These are phyloP conservation scores for Arthroderma sp. DNA, from an alignment of 2,329 filamentous ascomycete species.

Conservation along the genomic window DNA sequence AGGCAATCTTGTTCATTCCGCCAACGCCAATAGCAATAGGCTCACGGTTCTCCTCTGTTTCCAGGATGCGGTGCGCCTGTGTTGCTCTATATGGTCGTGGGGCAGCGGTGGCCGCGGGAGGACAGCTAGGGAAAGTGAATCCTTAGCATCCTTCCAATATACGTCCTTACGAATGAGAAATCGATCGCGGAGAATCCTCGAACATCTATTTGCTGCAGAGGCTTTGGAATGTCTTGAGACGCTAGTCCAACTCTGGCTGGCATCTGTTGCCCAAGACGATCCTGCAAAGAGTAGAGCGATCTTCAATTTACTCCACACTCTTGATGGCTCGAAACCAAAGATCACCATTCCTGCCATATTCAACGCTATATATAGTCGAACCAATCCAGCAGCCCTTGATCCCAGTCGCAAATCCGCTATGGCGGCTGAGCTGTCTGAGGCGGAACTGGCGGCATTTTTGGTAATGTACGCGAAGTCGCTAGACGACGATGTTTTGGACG, in stretches of 20 bases:
- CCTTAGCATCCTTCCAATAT: constrained; percentile 72
- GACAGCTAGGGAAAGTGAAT: constrained; percentile 48
- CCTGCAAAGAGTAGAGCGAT: constrained; percentile 49
- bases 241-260: constrained; percentile 70
- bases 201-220: constrained; percentile 86
- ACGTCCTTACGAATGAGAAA: constrained; percentile 87
- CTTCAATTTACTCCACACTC: constrained; percentile 74
- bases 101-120: constrained; percentile 42
- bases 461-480: constrained; percentile 81
- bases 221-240: constrained; percentile 89
- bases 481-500: constrained; percentile 94
- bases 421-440: constrained; percentile 70
- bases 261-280: constrained; percentile 34
- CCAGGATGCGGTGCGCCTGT: constrained; percentile 85
- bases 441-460: constrained; percentile 74
- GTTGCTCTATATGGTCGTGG: constrained; percentile 93
- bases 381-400: constrained; percentile 69
- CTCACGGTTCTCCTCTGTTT: constrained; percentile 92
- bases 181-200: constrained; percentile 70
- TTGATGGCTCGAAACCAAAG: constrained; percentile 82
- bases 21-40: constrained; percentile 72
- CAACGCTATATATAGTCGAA: constrained; percentile 89
- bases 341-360: constrained; percentile 89
- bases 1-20: constrained; percentile 58
- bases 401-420: constrained; percentile 71